phyloP scores from a whole-genome alignment of 768 basidiomycete species.

The Chlorophyllum brunneum region DNA sequence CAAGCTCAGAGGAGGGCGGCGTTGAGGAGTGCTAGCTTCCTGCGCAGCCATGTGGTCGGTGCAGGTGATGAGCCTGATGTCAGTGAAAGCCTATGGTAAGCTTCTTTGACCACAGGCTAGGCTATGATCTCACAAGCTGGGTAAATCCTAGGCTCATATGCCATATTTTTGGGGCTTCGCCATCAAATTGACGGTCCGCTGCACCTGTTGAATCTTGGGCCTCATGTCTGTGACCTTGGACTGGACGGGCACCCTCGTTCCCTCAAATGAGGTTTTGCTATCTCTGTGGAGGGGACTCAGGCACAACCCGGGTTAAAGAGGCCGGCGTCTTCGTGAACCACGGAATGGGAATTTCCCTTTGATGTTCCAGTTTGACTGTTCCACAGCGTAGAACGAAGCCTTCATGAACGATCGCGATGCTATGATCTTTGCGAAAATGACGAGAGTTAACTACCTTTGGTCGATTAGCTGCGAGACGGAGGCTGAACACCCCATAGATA shows the following conservation, averaged over 20 bases:
- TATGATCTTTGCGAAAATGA: background rate
- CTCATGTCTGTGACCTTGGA: constrained; percentile 3
- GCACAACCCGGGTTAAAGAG: constrained; percentile 1
- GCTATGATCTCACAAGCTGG: constrained; percentile 10
- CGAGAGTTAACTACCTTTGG: background rate
- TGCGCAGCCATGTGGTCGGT: constrained; percentile 12
- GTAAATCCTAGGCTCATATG: constrained; percentile 5
- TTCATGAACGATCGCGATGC: background rate
- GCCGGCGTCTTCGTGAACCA: background rate
- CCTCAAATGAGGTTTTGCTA: background rate
- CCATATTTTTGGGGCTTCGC: constrained; percentile 2
- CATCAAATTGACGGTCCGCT: constrained; percentile 9
- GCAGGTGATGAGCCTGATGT: constrained; percentile 9
- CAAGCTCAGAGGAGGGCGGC: constrained; percentile 10
- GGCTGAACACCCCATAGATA: background rate
- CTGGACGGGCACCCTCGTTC: background rate
- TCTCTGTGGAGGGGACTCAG: background rate
- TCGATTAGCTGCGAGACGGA: background rate
- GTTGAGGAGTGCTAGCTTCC: constrained; percentile 6
- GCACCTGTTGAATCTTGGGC: constrained; percentile 1
- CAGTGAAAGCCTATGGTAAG: constrained; percentile 8
- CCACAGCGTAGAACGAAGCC: background rate
- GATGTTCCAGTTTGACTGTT: background rate
- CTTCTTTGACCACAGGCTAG: constrained; percentile 11
- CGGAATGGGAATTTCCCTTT: background rate